Evolutionary conservation across 208 protist species (phyloP).

Genomic region (Porcisia hertigi): DNA sequence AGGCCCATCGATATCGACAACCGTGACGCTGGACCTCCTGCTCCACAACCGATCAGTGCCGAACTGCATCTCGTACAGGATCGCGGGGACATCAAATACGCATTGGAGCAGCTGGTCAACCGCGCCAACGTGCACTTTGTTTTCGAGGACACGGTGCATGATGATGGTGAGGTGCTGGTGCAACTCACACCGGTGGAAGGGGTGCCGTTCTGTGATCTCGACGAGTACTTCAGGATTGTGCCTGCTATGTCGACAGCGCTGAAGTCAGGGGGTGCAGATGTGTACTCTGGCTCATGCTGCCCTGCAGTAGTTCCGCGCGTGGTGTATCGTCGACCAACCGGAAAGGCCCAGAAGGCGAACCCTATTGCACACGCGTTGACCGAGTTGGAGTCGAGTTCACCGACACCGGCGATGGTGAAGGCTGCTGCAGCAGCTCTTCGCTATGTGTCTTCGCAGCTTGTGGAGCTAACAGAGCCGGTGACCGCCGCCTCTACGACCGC

Average conservation of each 20-base stretch:
- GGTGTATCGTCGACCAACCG: constrained; percentile 56
- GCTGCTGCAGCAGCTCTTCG: constrained; percentile 42
- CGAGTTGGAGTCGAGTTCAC: constrained; percentile 35
- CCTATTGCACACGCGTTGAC: constrained; percentile 50
- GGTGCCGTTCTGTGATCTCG: constrained; percentile 69
- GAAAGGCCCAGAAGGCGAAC: constrained; percentile 51
- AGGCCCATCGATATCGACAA: constrained; percentile 43
- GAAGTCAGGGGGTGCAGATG: constrained; percentile 7
- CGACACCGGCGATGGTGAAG: constrained; percentile 37
- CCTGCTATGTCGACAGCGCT: constrained; percentile 5
- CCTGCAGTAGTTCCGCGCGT: constrained; percentile 65
- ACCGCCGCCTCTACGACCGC: neutral
- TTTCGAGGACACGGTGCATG: constrained; percentile 69
- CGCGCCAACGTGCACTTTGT: constrained; percentile 42
- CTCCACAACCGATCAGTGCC: constrained; percentile 51
- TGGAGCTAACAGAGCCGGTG: neutral
- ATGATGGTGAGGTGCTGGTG: constrained; percentile 78
- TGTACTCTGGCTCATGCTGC: constrained; percentile 64
- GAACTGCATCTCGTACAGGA: constrained; percentile 74
- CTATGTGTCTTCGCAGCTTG: constrained; percentile 46
- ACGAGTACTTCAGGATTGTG: constrained; percentile 44
- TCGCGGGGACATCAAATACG: constrained; percentile 63
- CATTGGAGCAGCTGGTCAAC: constrained; percentile 48
- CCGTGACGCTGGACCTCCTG: constrained; percentile 35
- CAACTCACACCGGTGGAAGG: constrained; percentile 79